Evolutionary conservation across 768 basidiomycete genomes (phyloP), one percentile per base, ranked within the genome.

Genomic region (Lactifluus rugatus): DNA sequence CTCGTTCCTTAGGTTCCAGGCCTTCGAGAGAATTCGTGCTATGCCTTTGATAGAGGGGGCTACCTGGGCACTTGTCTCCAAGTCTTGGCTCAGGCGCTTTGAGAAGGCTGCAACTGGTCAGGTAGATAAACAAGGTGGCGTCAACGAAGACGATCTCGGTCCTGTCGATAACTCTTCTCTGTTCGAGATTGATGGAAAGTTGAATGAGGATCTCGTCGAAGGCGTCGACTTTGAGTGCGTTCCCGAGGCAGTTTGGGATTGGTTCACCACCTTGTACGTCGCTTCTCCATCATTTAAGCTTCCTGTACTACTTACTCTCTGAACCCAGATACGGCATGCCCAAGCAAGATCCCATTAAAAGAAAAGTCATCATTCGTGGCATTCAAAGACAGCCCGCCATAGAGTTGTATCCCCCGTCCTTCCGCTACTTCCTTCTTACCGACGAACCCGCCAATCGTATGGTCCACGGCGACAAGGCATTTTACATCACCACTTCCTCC

Each of bases 71-170:
- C 72, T 94, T 49, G 75, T 94, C 28, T 77, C 84, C 21, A 71
- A 78, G 49, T 64, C 66, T 21, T 95, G 92, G 92, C 88, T 79
- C 74, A 78, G 78, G 57, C 80, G 82, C 34, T 94, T 88, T 85
- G 71, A 77, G 61, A 81, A 80, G 65, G 89, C 88, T 11, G 85
- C 85, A 66, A 77, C 80, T 0, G 87, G 86, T 28, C 71, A 81
- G 62, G 67, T 75, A 26, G 85, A 86, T 75, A 90, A 88, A 71
- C 77, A 84, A 65, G 86, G 82, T 17, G 68, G 72, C 2, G 67
- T 88, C 32, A 72, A 76, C 32, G 85, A 88, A 69, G 70, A 78
- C 23, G 78, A 85, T 59, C 69, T 91, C 58, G 85, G 84, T 25
- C 81, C 89, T 31, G 81, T 94, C 51, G 81, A 93, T 69, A 94